Evolutionary conservation across 2,329 filamentous ascomycete genomes (phyloP), one percentile per base, ranked within the genome.

Genomic region (Fusarium sp.): DNA sequence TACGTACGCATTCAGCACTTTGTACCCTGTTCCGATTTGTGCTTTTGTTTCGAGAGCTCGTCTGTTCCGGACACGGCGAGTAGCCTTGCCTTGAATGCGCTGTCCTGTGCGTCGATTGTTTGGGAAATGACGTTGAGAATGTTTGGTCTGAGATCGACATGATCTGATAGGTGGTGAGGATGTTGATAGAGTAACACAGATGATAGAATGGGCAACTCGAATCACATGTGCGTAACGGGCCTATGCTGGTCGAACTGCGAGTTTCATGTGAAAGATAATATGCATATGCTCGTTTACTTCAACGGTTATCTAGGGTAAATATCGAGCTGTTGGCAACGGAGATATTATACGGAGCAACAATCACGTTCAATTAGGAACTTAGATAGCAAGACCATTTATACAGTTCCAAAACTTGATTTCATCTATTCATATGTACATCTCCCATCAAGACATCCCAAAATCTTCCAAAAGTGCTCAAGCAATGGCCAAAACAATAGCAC

Each of bases 391-490:
- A 48, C 25, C 46, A 59, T 69, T 48, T 50, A 67, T 62, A 69
- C 62, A 58, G 27, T 46, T 62, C 40, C 66, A 48, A 66, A 48
- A 42, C 41, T 37, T 48, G 43, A 34, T 61, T 40, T 50, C 55
- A 54, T 47, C 49, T 37, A 62, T 30, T 40, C 42, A 47, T 55
- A 42, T 58, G 42, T 57, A 51, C 67, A 42, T 47, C 55, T 60
- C 63, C 49, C 45, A 42, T 62, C 25, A 56, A 54, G 37, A 53
- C 60, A 50, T 55, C 18, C 32, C 50, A 46, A 21, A 48, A 25
- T 21, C 59, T 55, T 64, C 50, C 67, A 57, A 62, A 42, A 62
- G 55, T 55, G 48, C 63, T 30, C 20, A 54, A 67, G 53, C 62
- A 18, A 47, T 51, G 40, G 34, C 12, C 23, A 51, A 42, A 47